Percentiles rank a stretch among this genome's conserved stretches.
Evolutionary conservation across 805 yeast species (phyloP).

Genomic region (Candida tammaniensis): DNA sequence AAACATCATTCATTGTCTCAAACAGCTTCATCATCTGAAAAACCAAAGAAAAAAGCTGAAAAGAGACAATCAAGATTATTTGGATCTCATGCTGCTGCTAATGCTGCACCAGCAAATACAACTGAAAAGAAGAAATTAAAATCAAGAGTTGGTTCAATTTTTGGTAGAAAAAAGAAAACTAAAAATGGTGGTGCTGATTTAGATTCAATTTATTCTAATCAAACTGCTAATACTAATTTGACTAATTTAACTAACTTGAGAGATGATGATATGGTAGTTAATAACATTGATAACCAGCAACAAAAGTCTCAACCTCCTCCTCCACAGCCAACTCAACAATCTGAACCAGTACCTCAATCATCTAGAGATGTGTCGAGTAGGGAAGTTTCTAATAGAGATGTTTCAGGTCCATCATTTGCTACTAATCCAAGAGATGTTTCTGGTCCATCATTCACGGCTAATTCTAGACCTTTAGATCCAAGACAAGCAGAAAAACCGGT

Average conservation of each 20-base stretch:
- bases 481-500: neutral
- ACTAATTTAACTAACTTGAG: conserved; percentile 15
- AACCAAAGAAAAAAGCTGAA: conserved; percentile 8
- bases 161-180: conserved; percentile 52
- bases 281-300: conserved; percentile 4
- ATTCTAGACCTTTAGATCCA: neutral
- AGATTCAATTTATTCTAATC: conserved; percentile 21
- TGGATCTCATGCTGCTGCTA: conserved; percentile 1
- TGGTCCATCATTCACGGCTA: neutral
- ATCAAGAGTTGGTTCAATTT: conserved; percentile 74
- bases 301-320: no score
- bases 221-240: conserved; percentile 17
- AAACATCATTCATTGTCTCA: neutral
- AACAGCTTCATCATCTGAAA: conserved; percentile 3
- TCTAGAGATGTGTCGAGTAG: no score
- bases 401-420: neutral
- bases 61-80: conserved; percentile 9
- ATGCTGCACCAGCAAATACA: neutral
- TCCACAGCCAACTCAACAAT: no score
- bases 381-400: no score
- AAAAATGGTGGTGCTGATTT: conserved; percentile 24
- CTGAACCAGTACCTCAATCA: no score
- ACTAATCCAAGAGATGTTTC: neutral
- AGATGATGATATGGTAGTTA: conserved; percentile 8
- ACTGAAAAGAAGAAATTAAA: conserved; percentile 34